phyloP scores from a whole-genome alignment of 2,329 filamentous ascomycete genomes.

The Phialemonium atrogriseum region DNA sequence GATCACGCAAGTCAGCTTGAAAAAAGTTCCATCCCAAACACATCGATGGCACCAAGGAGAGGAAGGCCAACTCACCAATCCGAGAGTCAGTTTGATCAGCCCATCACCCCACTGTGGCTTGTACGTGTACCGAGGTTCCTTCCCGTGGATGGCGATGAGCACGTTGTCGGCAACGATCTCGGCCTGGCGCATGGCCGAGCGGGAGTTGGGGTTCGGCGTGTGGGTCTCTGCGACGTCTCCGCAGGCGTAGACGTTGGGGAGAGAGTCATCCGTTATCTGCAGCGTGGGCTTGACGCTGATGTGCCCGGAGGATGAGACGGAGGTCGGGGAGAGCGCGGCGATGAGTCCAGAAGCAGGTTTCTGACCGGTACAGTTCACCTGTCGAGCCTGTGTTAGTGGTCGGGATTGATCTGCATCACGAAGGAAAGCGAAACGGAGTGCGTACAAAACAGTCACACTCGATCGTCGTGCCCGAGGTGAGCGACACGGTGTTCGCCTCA shows the following conservation, averaged over 20 bases:
- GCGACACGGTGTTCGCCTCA: constrained; percentile 27
- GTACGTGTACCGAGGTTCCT: constrained; percentile 29
- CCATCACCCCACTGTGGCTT: constrained; percentile 36
- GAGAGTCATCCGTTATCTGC: constrained; percentile 40
- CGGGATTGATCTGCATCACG: constrained; percentile 4
- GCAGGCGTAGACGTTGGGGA: constrained; percentile 50
- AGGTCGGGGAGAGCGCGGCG: constrained; percentile 28
- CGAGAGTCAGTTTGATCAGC: constrained; percentile 45
- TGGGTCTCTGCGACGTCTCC: constrained; percentile 53
- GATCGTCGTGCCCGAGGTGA: constrained; percentile 35
- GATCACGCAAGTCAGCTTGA: constrained; percentile 2
- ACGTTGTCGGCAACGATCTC: constrained; percentile 47
- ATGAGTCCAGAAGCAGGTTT: constrained; percentile 45
- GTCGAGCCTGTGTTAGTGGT: constrained; percentile 2
- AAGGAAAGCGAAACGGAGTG: constrained; percentile 6
- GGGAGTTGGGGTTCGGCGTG: constrained; percentile 42
- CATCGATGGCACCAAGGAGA: background rate
- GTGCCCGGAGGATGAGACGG: constrained; percentile 37
- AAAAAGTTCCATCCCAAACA: too few relatives aligned
- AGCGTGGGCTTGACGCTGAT: constrained; percentile 48
- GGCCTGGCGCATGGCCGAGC: constrained; percentile 46
- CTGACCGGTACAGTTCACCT: constrained; percentile 55
- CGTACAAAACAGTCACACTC: constrained; percentile 43
- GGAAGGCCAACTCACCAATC: constrained; percentile 37
- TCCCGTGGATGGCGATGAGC: constrained; percentile 32